A percentile compares a stretch with the other conserved stretches of the same genome.
Conservation (phyloP, 768 basidiomycete species). For the Boletus rubroflammeus region DNA sequence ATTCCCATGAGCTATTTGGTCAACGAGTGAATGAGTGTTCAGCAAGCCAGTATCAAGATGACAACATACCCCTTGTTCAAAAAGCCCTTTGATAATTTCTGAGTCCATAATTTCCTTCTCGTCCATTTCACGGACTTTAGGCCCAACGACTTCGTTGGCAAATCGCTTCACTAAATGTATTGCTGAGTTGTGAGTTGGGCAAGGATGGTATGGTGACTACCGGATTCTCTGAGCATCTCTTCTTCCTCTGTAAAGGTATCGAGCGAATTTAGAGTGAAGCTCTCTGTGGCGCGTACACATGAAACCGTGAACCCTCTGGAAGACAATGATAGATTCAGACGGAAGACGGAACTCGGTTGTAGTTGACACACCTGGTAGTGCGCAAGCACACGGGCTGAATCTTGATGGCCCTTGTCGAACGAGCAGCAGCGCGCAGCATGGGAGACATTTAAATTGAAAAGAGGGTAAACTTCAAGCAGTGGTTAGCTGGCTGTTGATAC, state of each 20-base stretch:
- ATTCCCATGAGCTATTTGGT: conserved; percentile 87
- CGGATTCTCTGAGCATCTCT: conserved; percentile 86
- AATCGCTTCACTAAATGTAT: conserved; percentile 72
- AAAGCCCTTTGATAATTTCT: conserved; percentile 77
- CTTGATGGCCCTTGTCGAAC: conserved; percentile 12
- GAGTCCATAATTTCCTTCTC: conserved; percentile 96
- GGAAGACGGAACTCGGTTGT: not conserved
- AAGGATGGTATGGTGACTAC: conserved; percentile 40
- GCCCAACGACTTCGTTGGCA: conserved; percentile 82
- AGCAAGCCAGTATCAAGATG: not conserved
- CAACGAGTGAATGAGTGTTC: not conserved
- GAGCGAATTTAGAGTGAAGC: conserved; percentile 52
- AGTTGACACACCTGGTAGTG: conserved; percentile 17
- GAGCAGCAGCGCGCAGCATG: conserved; percentile 26
- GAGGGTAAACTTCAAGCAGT: not conserved
- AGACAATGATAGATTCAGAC: not conserved
- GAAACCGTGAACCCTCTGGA: conserved; percentile 28
- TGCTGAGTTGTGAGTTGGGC: conserved; percentile 1
- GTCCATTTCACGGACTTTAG: conserved; percentile 96
- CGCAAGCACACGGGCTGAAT: not conserved
- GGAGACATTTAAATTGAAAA: not conserved
- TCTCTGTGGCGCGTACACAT: conserved; percentile 24
- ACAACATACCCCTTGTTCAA: conserved; percentile 84
- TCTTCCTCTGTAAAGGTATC: conserved; percentile 93
- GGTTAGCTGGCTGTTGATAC: no score